Evolutionary conservation across 306 rosid genomes (phyloP), one percentile per base, ranked within the genome.

Genomic region (Cyclanthera cordifolia): DNA sequence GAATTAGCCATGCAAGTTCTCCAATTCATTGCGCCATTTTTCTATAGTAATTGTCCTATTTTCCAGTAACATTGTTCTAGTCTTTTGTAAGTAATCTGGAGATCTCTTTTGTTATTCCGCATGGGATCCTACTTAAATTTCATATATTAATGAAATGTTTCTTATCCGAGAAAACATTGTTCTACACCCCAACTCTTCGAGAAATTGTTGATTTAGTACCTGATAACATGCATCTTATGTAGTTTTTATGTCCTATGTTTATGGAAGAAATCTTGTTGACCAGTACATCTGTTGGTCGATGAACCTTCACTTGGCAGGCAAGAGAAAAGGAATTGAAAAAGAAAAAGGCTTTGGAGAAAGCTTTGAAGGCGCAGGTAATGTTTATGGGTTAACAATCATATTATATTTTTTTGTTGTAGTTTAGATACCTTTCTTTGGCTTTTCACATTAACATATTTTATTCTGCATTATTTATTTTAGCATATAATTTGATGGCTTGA

Each of bases 251-350:
- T 28, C 61, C 25, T 27, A 53, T 50, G 20, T 75, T 4, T 21
- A 34, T 68, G 46, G 61, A 14, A 64, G 67, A 37, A 45, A 43
- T 14, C 8, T 49, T 72, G 17, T 55, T 69, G 48, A 11, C 15
- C 61, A 69, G 15, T 72, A 37, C 68, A 5, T 19, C 32, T 45
- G 53, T 65, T 65, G 21, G 53, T 6, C 45, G 70, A 65, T 14
- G 53, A 43, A 27, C 53, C 21, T 65, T 70, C 63, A 57, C 16
- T 16, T 76, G 82, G 76, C 79, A 89, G 98, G 98, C 96, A 8
- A 87, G 91, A 64, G 98, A 89, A 85, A 93, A 93, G 57, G 94
- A 86, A 82, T 71, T 93, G 86, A 93, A 89, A 63, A 87, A 79
- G 81, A 83, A 86, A 72, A 93, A 93, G 28, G 88, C 86, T 53